A percentile compares a stretch with the other conserved stretches of the same genome.
Evolutionary conservation across 345 rosid species (phyloP).

Genomic region (Eutrema japonicum): DNA sequence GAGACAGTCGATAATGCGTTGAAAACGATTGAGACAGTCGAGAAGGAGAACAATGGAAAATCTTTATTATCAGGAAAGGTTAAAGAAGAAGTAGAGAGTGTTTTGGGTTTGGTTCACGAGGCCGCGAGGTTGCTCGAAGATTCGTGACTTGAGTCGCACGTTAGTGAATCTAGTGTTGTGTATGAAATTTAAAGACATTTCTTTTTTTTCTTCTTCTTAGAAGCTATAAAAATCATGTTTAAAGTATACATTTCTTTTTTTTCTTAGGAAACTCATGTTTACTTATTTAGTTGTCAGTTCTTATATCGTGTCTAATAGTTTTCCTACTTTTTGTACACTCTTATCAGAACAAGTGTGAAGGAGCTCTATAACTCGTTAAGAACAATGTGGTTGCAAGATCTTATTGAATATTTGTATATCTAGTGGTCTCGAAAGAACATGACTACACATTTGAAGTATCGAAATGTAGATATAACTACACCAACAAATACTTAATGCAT

Average conservation of each 20-base stretch:
- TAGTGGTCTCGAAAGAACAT: no score
- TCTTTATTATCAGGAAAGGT: conserved; percentile 46
- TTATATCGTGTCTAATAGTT: not conserved
- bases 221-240: not conserved
- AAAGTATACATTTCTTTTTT: not conserved
- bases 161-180: not conserved
- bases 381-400: not conserved
- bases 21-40: conserved; percentile 33
- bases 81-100: conserved; percentile 51
- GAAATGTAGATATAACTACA: no score
- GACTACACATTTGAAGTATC: no score
- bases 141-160: conserved; percentile 10
- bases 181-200: not conserved
- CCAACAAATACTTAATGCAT: no score
- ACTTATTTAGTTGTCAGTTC: not conserved
- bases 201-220: not conserved
- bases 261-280: not conserved
- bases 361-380: not conserved
- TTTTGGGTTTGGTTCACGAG: conserved; percentile 49
- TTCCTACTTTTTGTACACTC: not conserved
- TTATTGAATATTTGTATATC: no score
- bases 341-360: not conserved
- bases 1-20: conserved; percentile 45
- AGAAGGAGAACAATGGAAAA: conserved; percentile 17
- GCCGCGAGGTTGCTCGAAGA: conserved; percentile 47